A percentile compares a stretch with the other conserved stretches of the same genome.
phyloP scores from a whole-genome alignment of 2,329 filamentous ascomycete genomes.

The Aspergillus arachidicola region DNA sequence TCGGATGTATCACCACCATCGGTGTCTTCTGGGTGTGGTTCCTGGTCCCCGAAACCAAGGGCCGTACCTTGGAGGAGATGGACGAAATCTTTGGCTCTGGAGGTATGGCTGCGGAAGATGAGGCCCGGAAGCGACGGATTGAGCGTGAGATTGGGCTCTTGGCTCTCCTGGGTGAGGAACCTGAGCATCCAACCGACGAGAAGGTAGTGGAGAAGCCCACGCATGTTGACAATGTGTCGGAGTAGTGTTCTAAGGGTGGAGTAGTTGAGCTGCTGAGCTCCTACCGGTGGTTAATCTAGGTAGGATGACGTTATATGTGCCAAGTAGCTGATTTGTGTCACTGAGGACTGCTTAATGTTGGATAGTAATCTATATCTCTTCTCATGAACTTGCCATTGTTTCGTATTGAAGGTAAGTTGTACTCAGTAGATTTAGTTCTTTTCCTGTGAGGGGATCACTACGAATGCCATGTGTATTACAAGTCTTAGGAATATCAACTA shows the following conservation, averaged over 20 bases:
- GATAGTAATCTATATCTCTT: background rate
- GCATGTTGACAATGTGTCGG: slow-evolving; percentile 3
- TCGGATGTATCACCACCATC: slow-evolving; percentile 53
- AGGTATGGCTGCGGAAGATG: slow-evolving; percentile 31
- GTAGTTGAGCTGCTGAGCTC: background rate
- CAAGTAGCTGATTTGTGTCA: background rate
- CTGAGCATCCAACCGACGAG: slow-evolving; percentile 8
- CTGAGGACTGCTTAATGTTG: background rate
- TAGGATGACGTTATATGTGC: background rate
- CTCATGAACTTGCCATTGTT: background rate
- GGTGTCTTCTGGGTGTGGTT: slow-evolving; percentile 31
- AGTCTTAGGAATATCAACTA: too few relatives aligned
- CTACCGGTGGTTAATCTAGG: background rate
- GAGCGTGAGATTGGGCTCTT: slow-evolving; percentile 34
- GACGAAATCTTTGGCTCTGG: slow-evolving; percentile 41
- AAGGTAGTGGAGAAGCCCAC: slow-evolving; percentile 12
- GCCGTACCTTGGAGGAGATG: slow-evolving; percentile 43
- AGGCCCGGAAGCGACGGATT: slow-evolving; percentile 28
- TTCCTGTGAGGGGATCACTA: too few relatives aligned
- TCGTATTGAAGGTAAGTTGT: background rate
- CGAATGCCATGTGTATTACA: too few relatives aligned
- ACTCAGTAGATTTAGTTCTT: background rate
- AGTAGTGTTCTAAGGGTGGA: background rate
- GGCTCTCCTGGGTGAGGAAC: slow-evolving; percentile 30
- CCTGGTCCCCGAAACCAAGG: slow-evolving; percentile 40